Evolutionary conservation across 331 rosid genomes (phyloP).

Genomic region (Rosa hybrid): DNA sequence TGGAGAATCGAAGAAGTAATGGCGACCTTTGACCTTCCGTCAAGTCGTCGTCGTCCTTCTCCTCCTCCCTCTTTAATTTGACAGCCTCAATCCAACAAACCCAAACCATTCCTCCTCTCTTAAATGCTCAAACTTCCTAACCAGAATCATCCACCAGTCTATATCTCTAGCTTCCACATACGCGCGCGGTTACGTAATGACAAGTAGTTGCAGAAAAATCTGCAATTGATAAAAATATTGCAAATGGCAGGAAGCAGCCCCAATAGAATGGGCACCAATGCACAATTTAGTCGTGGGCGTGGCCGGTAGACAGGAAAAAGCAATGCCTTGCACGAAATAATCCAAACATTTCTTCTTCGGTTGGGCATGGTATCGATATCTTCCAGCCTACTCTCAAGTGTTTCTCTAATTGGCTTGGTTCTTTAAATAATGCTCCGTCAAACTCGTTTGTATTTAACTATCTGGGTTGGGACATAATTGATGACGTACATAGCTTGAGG

Average conservation of each 20-base stretch:
- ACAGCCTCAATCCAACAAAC: not conserved
- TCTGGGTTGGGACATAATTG: not conserved
- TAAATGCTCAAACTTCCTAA: conserved; percentile 13
- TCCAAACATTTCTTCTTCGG: not conserved
- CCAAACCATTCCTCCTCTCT: not conserved
- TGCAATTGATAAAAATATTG: not conserved
- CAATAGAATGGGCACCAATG: not conserved
- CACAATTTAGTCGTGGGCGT: conserved; percentile 8
- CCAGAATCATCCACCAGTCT: conserved; percentile 22
- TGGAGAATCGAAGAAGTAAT: conserved; percentile 4
- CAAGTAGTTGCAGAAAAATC: not conserved
- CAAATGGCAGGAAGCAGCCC: not conserved
- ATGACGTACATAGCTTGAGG: not conserved
- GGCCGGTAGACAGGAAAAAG: conserved; percentile 29
- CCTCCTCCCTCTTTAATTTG: not conserved
- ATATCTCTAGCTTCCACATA: not conserved
- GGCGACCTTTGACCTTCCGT: conserved; percentile 21
- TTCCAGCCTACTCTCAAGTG: not conserved
- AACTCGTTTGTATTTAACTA: not conserved
- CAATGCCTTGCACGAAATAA: conserved; percentile 34
- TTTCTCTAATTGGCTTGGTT: not conserved
- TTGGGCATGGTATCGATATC: not conserved
- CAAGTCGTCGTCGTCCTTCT: not conserved
- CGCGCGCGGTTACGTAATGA: not conserved
- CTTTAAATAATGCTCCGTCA: not conserved